Evolutionary conservation across 2,329 filamentous ascomycete genomes (phyloP).

Genomic region (Claviceps digitariae): DNA sequence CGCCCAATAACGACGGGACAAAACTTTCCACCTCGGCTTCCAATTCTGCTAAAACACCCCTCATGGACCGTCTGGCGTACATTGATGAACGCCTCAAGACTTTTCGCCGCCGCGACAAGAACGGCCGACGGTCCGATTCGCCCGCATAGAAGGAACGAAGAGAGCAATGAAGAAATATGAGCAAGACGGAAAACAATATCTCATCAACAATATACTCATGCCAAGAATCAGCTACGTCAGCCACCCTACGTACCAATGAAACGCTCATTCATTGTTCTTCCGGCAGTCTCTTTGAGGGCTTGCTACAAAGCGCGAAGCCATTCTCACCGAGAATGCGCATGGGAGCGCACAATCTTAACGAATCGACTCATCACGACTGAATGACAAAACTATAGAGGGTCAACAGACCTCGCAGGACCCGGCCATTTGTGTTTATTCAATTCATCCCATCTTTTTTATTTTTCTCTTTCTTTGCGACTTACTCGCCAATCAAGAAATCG

Average conservation of each 20-base stretch:
- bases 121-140: slow-evolving; percentile 34
- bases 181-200: too few species aligned
- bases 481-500: not conserved
- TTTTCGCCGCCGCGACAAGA: slow-evolving; percentile 30
- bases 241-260: not conserved
- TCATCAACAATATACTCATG: not conserved
- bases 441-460: slow-evolving; percentile 6
- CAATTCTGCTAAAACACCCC: slow-evolving; percentile 26
- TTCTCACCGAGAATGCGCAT: not conserved
- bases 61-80: slow-evolving; percentile 41
- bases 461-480: not conserved
- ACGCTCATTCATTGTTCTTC: not conserved
- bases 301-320: not conserved
- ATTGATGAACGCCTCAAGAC: slow-evolving; percentile 45
- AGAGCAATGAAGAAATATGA: too few species aligned
- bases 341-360: not conserved
- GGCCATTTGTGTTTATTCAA: slow-evolving; percentile 5
- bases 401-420: not conserved
- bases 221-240: not conserved
- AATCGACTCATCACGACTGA: slow-evolving; percentile 6
- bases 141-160: slow-evolving; percentile 23
- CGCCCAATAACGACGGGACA: not conserved
- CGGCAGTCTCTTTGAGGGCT: not conserved
- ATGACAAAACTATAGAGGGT: not conserved
- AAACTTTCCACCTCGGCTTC: not conserved